These are phyloP conservation scores for Apiospora sp. DNA, from an alignment of 2,329 filamentous ascomycete species.

Conservation along the genomic window DNA sequence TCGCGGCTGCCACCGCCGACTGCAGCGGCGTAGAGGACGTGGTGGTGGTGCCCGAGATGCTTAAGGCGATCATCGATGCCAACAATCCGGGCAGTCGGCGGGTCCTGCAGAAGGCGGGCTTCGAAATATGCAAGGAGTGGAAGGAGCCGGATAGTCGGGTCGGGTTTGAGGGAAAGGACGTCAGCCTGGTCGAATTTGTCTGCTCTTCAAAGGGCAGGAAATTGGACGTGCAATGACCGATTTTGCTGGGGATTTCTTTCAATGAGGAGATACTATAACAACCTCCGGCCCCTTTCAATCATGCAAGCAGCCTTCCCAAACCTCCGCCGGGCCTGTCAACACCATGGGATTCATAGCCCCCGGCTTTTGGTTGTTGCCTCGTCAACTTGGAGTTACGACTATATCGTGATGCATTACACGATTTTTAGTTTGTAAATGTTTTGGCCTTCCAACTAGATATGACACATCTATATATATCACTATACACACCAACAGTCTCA, in stretches of 20 bases:
- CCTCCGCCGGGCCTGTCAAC: background rate
- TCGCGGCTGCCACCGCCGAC: constrained; percentile 35
- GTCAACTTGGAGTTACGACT: background rate
- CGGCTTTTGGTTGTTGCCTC: background rate
- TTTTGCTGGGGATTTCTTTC: background rate
- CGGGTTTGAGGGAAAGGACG: constrained; percentile 22
- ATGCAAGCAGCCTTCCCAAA: background rate
- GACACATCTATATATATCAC: background rate
- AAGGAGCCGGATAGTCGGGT: constrained; percentile 38
- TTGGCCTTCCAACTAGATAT: background rate
- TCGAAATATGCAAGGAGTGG: constrained; percentile 55
- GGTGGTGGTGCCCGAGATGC: constrained; percentile 44
- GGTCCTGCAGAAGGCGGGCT: constrained; percentile 65
- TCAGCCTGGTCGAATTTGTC: constrained; percentile 13
- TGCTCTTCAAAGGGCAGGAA: background rate
- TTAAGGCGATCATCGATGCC: constrained; percentile 57
- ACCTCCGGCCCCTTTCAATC: background rate
- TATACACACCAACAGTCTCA: background rate
- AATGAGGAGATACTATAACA: background rate
- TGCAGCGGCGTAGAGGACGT: constrained; percentile 31
- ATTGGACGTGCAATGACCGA: background rate
- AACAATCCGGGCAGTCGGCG: constrained; percentile 61
- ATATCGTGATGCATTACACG: background rate
- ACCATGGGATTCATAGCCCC: background rate
- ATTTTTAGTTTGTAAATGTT: background rate